Conservation (phyloP, 2,329 filamentous ascomycete species). For the Cordyceps javanica region DNA sequence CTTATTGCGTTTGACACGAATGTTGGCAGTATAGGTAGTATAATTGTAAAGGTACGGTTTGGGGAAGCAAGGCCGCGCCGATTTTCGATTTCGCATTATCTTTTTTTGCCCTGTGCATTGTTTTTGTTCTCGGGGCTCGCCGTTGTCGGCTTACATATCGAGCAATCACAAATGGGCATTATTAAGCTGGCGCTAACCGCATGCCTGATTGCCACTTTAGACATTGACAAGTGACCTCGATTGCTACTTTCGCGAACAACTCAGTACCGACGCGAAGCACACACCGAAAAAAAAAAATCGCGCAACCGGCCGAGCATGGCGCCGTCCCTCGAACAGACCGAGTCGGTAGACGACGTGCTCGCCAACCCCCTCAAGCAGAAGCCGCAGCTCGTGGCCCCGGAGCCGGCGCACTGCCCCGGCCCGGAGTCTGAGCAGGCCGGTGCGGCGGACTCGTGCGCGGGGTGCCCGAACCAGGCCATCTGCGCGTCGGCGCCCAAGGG, state of each 20-base stretch:
- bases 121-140: background rate
- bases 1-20: no score
- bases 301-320: conserved; percentile 52
- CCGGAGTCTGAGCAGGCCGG: conserved; percentile 70
- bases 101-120: background rate
- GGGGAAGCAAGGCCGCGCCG: no score
- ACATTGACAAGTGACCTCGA: background rate
- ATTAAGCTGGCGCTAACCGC: conserved; percentile 18
- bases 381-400: conserved; percentile 83
- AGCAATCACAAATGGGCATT: conserved; percentile 11
- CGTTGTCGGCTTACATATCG: background rate
- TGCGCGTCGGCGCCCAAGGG: conserved; percentile 93
- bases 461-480: conserved; percentile 92
- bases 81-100: no score
- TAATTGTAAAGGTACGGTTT: no score
- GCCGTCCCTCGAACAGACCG: conserved; percentile 70
- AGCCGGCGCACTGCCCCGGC: conserved; percentile 94
- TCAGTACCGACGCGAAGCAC: background rate
- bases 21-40: no score
- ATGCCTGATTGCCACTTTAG: conserved; percentile 8
- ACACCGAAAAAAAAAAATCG: background rate
- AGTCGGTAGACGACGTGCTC: conserved; percentile 61
- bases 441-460: conserved; percentile 76
- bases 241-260: background rate
- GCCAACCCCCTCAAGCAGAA: conserved; percentile 69